Base-by-base conservation (phyloP, 2,329 filamentous ascomycete species). In the Cylindrodendrum hubeiense region DNA sequence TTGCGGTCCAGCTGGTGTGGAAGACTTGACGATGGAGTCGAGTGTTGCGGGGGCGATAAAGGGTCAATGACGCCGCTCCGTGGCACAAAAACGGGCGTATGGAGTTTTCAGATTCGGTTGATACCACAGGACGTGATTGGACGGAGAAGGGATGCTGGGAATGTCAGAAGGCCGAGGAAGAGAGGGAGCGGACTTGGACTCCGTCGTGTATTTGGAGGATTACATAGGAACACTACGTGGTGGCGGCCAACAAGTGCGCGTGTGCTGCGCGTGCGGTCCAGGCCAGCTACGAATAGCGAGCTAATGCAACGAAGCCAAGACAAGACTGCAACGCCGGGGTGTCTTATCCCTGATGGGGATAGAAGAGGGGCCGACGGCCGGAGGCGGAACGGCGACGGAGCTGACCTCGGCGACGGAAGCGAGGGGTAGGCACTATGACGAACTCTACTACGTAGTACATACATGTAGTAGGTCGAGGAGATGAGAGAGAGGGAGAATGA, bases 1-100 rank as follows among this genome's bases (percentile, higher is more conserved):
- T 85, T 69, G 77, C 75, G 47, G 80, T 85, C 15, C 79, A 82
- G 66, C 71, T 82, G 47, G 74, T 80, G 13, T 79, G 75, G 76
- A 73, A 73, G 67, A 58, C 71, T 46, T 72, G 68, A 53, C 63
- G 54, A 67, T n/a, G 41, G 47, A 17, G 26, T 37, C n/a, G 41
- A 33, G 19, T 44, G 28, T 2, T 17, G 49, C 24, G 49, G 39
- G 21, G 24, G 33, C 51, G 44, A 57, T 34, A 24, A 13, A 39
- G n/a, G 41, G 8, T 49, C 8, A 22, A 39, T 47, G 24, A 34
- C 26, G 33, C 56, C n/a, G 21, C 28, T 30, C 8, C 22, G 34
- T n/a, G 30, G 21, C n/a, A 50, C 13, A 33, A 50, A 41, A 52
- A 51, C 67, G 71, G 71, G 65, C 58, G 71, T 70, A 70, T 59